Percentiles rank a stretch among this genome's conserved stretches.
Evolutionary conservation across 2,329 filamentous ascomycete genomes (phyloP).

Genomic region (Penicillium sp.): DNA sequence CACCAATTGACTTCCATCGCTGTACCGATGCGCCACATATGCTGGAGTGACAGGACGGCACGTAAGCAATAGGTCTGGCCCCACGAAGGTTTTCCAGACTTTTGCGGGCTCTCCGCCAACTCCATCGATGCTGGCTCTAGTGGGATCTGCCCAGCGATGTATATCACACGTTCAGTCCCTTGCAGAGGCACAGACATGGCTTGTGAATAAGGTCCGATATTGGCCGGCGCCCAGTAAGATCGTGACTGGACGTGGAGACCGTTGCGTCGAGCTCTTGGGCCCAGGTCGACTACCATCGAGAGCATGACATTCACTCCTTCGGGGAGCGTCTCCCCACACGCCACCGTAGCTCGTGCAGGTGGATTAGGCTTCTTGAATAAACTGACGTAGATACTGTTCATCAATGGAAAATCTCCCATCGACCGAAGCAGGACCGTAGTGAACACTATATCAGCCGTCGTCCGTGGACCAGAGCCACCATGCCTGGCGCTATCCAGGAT

Average conservation of each 20-base stretch:
- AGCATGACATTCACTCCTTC: conserved; percentile 64
- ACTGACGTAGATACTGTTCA: conserved; percentile 77
- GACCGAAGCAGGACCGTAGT: conserved; percentile 71
- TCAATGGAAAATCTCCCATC: conserved; percentile 76
- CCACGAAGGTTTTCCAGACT: conserved; percentile 24
- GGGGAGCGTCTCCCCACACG: conserved; percentile 72
- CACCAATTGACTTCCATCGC: conserved; percentile 76
- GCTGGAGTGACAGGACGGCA: conserved; percentile 77
- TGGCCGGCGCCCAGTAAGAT: conserved; percentile 97
- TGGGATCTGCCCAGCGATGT: conserved; percentile 89
- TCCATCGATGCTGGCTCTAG: conserved; percentile 81
- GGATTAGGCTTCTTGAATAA: conserved; percentile 81
- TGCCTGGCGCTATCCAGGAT: conserved; percentile 30
- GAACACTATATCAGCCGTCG: conserved; percentile 50
- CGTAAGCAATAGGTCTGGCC: conserved; percentile 59
- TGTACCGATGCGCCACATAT: conserved; percentile 81
- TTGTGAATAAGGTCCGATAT: conserved; percentile 97
- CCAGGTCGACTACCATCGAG: conserved; percentile 54
- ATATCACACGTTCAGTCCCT: conserved; percentile 53
- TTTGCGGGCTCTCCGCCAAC: conserved; percentile 36
- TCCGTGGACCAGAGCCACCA: conserved; percentile 14
- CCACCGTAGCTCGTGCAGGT: conserved; percentile 81
- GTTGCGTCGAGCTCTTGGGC: conserved; percentile 38
- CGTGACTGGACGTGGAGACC: conserved; percentile 88
- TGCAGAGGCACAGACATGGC: conserved; percentile 60